Base-by-base conservation (phyloP, 2,329 filamentous ascomycete species). In the Arthrobotrys megalospora region DNA sequence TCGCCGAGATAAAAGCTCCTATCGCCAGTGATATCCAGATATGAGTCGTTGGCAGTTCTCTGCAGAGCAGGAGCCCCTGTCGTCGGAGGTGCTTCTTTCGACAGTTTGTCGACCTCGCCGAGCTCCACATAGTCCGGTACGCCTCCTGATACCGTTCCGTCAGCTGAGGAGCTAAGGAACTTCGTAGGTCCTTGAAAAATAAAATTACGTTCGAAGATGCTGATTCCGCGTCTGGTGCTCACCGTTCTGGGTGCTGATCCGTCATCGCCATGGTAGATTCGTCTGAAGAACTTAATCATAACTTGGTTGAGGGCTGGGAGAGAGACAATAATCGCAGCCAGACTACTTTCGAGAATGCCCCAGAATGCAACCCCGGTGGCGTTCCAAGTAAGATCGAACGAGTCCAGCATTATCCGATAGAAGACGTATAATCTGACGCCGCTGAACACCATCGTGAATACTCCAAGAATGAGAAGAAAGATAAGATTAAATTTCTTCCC, bases 401-500 rank as follows among this genome's bases (percentile, higher is more conserved):
- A 73, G 7, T 73, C 60, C 3, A 66, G 24, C 69, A 73, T 73
- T 11, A 66, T 73, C 10, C 11, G 21, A 12, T 73, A 73, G 41
- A 73, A 76, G 19, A 70, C 38, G 24, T 67, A 69, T 24, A 70
- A 41, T n/a, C 72, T 55, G 12, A 76, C n/a, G 10, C 32, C 64
- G 8, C 62, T 65, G 24, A 58, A 76, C 32, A 76, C 47, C 64
- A 70, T 70, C 1, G 64, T 76, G 48, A 70, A 64, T 6, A 76
- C 63, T 6, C 66, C 72, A 2, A 76, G 58, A 12, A 66, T n/a
- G 3, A 75, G 63, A 16, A 76, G 72, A 34, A 76, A 64, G 4
- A 67, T 53, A 3, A 76, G 41, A 14, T 76, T 76, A 11, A 76
- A 69, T 41, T 76, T 76, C 28, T 76, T 76, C 14, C 38, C 64